Conservation (phyloP, 768 basidiomycete genomes). For the Rubroboletus satanas region DNA sequence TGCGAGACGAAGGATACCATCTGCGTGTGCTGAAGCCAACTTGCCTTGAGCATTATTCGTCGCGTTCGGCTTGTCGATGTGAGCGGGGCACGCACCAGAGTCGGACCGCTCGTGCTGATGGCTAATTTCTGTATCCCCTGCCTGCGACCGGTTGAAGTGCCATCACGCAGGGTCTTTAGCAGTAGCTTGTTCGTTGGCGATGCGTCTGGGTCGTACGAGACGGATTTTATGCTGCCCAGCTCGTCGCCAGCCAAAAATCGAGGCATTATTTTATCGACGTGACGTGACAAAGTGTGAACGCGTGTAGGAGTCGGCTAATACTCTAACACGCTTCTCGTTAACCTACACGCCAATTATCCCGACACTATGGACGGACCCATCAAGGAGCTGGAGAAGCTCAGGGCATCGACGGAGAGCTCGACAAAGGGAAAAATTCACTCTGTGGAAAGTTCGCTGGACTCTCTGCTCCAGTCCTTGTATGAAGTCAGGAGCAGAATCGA, state of each 20-base stretch:
- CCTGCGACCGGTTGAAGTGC: slow-evolving; percentile 30
- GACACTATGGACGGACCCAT: slow-evolving; percentile 63
- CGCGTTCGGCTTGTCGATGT: slow-evolving; percentile 11
- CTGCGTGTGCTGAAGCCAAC: slow-evolving; percentile 62
- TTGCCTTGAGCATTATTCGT: slow-evolving; percentile 42
- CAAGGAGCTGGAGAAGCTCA: slow-evolving; percentile 78
- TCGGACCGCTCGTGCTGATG: slow-evolving; percentile 27
- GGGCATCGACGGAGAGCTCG: slow-evolving; percentile 49
- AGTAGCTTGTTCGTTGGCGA: slow-evolving; percentile 34
- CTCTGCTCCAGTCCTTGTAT: slow-evolving; percentile 55
- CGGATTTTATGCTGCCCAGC: slow-evolving; percentile 67
- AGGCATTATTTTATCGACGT: slow-evolving; percentile 42
- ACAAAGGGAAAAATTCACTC: slow-evolving; percentile 52
- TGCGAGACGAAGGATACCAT: slow-evolving; percentile 51
- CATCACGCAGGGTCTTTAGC: slow-evolving; percentile 34
- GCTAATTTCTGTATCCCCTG: slow-evolving; percentile 41
- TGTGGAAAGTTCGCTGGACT: slow-evolving; percentile 58
- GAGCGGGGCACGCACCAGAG: slow-evolving; percentile 36
- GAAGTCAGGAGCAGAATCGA: slow-evolving; percentile 52
- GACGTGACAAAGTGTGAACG: slow-evolving; percentile 21
- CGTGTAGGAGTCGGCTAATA: background rate
- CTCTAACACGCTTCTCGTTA: background rate
- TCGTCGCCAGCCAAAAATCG: slow-evolving; percentile 76
- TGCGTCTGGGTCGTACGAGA: slow-evolving; percentile 39
- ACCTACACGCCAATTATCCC: background rate